Conservation (phyloP, 2,329 filamentous ascomycete genomes). For the Xylariaceae sp. region DNA sequence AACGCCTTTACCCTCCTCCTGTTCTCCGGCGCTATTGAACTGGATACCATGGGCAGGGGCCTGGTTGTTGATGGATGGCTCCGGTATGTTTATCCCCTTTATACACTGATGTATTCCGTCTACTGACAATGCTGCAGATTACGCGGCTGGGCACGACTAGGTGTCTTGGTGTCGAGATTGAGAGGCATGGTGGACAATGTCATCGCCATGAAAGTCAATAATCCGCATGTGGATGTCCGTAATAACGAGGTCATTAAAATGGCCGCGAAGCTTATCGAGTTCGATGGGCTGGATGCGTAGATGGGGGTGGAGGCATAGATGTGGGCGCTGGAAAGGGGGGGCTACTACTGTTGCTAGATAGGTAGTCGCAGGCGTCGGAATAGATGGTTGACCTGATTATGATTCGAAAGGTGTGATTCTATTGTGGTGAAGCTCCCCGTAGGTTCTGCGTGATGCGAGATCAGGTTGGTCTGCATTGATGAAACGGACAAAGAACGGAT, state of each 20-base stretch:
- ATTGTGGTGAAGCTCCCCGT: no score
- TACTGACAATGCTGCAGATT: constrained; percentile 37
- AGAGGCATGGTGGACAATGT: constrained; percentile 82
- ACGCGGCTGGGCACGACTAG: constrained; percentile 90
- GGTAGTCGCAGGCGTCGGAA: no score
- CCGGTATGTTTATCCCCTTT: constrained; percentile 29
- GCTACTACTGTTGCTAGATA: constrained; percentile 7
- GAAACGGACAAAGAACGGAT: no score
- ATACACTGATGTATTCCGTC: neutral
- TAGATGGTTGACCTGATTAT: no score
- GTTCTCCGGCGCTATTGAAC: constrained; percentile 76
- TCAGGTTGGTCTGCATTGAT: no score
- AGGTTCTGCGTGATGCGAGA: no score
- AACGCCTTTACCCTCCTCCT: constrained; percentile 84
- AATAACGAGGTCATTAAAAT: constrained; percentile 66
- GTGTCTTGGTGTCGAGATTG: constrained; percentile 77
- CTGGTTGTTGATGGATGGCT: constrained; percentile 92
- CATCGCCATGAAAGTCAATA: constrained; percentile 74
- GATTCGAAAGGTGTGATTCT: no score
- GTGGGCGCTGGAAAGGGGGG: neutral
- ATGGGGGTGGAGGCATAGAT: neutral
- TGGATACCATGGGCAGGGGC: constrained; percentile 83
- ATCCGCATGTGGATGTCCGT: constrained; percentile 56
- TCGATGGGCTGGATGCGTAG: constrained; percentile 75
- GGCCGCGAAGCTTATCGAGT: constrained; percentile 76